Conservation (phyloP, 2,329 filamentous ascomycete genomes). For the Achaetomium macrosporum region DNA sequence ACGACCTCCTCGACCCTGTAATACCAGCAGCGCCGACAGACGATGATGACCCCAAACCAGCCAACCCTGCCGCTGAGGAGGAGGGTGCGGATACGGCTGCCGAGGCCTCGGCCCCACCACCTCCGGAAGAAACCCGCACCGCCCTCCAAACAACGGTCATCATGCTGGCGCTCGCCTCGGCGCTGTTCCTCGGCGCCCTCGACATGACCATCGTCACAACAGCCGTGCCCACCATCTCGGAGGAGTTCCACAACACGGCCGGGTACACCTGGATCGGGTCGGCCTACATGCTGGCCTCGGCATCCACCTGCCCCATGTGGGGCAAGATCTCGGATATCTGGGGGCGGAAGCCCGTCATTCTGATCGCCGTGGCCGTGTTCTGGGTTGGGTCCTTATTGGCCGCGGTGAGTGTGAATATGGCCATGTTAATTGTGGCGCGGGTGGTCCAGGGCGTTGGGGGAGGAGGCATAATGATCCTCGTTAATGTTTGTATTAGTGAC, state of each 20-base stretch:
- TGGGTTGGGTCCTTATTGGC: constrained; percentile 46
- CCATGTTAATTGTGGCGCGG: constrained; percentile 42
- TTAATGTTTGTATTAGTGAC: constrained; percentile 50
- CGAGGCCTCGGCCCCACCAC: not conserved
- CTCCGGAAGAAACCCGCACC: constrained; percentile 28
- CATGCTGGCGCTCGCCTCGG: constrained; percentile 36
- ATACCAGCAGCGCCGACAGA: not conserved
- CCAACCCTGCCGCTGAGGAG: not conserved
- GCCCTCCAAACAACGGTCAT: constrained; percentile 31
- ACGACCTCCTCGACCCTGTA: not conserved
- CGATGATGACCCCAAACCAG: not conserved
- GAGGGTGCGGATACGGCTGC: not conserved
- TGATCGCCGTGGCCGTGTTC: constrained; percentile 44
- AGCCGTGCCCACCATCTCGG: constrained; percentile 54
- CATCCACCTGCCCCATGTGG: constrained; percentile 65
- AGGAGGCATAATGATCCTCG: constrained; percentile 46
- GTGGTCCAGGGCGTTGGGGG: constrained; percentile 48
- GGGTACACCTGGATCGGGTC: constrained; percentile 76
- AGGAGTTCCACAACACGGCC: constrained; percentile 53
- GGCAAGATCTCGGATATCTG: constrained; percentile 56
- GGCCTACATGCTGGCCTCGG: constrained; percentile 64
- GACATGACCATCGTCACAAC: constrained; percentile 56
- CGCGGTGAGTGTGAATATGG: constrained; percentile 40
- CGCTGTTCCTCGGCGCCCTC: constrained; percentile 41
- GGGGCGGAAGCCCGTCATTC: constrained; percentile 49